Conservation (phyloP, 805 yeast species). For the Wickerhamiella domercqiae region DNA sequence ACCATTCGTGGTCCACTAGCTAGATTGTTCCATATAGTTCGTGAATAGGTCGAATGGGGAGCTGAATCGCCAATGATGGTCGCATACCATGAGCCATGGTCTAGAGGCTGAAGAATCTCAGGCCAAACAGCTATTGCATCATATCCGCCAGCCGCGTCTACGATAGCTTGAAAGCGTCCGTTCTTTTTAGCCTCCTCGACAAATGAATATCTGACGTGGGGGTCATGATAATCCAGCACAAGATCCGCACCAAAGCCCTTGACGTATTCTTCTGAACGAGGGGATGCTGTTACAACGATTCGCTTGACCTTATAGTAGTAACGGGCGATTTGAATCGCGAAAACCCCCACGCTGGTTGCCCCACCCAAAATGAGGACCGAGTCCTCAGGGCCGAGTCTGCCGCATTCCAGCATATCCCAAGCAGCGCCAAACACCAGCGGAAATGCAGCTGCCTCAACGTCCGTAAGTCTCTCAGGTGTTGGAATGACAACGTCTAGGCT, state of each 20-base stretch:
- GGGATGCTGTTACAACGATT: conserved; percentile 43
- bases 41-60: conserved; percentile 8
- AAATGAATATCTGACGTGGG: conserved; percentile 4
- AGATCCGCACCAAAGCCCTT: conserved; percentile 39
- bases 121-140: conserved; percentile 33
- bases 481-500: conserved; percentile 32
- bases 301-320: conserved; percentile 31
- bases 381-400: conserved; percentile 15
- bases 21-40: conserved; percentile 2
- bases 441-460: conserved; percentile 48
- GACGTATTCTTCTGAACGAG: conserved; percentile 31
- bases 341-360: conserved; percentile 55
- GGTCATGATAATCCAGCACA: conserved; percentile 22
- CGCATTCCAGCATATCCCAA: conserved; percentile 24
- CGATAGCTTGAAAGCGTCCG: conserved; percentile 36
- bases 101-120: conserved; percentile 31
- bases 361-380: conserved; percentile 54
- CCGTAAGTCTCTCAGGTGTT: conserved; percentile 33
- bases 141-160: conserved; percentile 50
- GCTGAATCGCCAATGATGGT: conserved; percentile 42
- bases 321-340: conserved; percentile 42
- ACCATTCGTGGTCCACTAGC: conserved; percentile 14
- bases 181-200: not conserved
- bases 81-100: conserved; percentile 34
- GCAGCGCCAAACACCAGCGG: conserved; percentile 58